These are phyloP conservation scores for Trichosanthes truncata DNA, from an alignment of 306 rosid species.

Conservation along the genomic window DNA sequence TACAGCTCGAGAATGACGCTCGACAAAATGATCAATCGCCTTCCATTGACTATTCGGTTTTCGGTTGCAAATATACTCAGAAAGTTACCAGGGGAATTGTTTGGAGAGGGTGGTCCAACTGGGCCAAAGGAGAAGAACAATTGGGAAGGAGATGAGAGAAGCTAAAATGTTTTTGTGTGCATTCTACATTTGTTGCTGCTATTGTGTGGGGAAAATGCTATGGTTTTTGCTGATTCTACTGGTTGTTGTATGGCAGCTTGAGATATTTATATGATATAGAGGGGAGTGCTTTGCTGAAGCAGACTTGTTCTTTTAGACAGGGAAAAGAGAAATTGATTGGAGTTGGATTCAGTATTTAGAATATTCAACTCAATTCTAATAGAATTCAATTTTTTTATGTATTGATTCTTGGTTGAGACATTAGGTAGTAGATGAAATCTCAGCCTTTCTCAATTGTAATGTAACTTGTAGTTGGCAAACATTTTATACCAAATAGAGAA, in stretches of 20 bases:
- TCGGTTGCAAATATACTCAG: conserved; percentile 19
- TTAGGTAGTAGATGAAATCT: neutral
- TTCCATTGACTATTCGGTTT: conserved; percentile 23
- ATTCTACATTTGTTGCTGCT: neutral
- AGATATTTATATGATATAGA: neutral
- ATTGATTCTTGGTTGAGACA: neutral
- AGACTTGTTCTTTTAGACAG: neutral
- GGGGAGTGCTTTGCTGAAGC: neutral
- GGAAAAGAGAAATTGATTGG: neutral
- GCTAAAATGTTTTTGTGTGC: neutral
- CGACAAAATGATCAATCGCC: conserved; percentile 23
- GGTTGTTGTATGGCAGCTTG: neutral
- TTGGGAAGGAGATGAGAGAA: conserved; percentile 52
- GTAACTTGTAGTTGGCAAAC: neutral
- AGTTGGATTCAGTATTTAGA: neutral
- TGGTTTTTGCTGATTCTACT: neutral
- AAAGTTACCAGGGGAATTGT: conserved; percentile 41
- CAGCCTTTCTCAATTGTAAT: neutral
- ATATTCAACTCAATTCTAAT: neutral
- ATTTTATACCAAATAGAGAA: neutral
- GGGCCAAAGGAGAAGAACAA: conserved; percentile 60
- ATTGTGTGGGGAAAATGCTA: neutral
- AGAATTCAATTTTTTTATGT: neutral
- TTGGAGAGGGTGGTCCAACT: conserved; percentile 51
- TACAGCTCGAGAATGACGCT: conserved; percentile 37